Percentiles rank a stretch among this genome's conserved stretches.
These are phyloP conservation scores for Diplocarpon mali DNA, from an alignment of 2,329 filamentous ascomycete genomes.

Conservation along the genomic window DNA sequence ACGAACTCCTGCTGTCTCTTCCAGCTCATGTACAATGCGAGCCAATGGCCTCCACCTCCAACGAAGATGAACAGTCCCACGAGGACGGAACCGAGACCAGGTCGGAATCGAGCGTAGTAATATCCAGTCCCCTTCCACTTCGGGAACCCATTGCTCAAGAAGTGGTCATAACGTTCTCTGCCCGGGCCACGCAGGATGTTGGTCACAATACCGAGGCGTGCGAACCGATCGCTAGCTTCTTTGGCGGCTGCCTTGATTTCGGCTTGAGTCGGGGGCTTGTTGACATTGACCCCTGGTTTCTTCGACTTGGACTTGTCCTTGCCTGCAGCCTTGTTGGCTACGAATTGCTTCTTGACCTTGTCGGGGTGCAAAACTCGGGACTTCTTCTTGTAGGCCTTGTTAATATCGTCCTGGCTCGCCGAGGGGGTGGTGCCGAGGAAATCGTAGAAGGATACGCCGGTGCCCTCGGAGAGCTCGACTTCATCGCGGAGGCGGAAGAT, in stretches of 20 bases:
- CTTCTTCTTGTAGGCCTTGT: conserved; percentile 87
- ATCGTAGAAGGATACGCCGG: conserved; percentile 83
- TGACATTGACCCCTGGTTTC: conserved; percentile 52
- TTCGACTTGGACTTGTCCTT: conserved; percentile 39
- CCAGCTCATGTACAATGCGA: conserved; percentile 75
- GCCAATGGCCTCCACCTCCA: conserved; percentile 80
- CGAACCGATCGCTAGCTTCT: conserved; percentile 70
- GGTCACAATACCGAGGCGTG: conserved; percentile 72
- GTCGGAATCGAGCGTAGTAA: conserved; percentile 91
- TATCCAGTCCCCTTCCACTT: conserved; percentile 96
- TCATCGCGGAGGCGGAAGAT: conserved; percentile 95
- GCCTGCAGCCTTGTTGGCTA: conserved; percentile 50
- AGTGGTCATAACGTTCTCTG: conserved; percentile 88
- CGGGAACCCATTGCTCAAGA: conserved; percentile 85
- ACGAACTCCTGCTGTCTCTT: conserved; percentile 87
- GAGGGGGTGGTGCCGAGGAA: conserved; percentile 67
- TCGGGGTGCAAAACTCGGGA: conserved; percentile 80
- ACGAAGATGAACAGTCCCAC: conserved; percentile 70
- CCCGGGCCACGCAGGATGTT: conserved; percentile 73
- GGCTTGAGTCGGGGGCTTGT: conserved; percentile 59
- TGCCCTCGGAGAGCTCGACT: conserved; percentile 62
- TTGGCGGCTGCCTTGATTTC: conserved; percentile 74
- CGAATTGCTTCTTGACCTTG: conserved; percentile 81
- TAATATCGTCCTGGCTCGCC: conserved; percentile 78
- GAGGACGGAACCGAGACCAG: conserved; percentile 77